These are phyloP conservation scores for Mimosa pudica DNA, from an alignment of 306 rosid genomes.

Conservation along the genomic window DNA sequence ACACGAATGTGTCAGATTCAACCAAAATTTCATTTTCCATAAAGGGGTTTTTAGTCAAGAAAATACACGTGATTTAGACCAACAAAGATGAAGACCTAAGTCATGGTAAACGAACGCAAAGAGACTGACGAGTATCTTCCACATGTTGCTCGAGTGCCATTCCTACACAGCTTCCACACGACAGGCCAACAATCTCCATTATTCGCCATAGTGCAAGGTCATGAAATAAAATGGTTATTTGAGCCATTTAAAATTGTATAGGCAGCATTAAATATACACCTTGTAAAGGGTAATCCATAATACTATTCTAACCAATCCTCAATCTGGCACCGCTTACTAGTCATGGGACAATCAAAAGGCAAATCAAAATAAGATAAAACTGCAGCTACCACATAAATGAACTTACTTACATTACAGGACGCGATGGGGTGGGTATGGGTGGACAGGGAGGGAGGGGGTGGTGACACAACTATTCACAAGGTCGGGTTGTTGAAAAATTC, in stretches of 20 bases:
- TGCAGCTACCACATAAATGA: conserved; percentile 33
- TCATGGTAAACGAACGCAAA: background rate
- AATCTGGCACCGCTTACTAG: background rate
- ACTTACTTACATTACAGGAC: conserved; percentile 50
- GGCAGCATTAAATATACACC: background rate
- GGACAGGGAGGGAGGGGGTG: background rate
- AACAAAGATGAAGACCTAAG: background rate
- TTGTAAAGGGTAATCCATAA: conserved; percentile 6
- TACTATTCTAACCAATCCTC: conserved; percentile 28
- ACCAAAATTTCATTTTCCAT: background rate
- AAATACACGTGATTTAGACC: background rate
- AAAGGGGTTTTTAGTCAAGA: background rate
- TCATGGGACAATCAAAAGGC: conserved; percentile 17
- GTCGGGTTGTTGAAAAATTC: conserved; percentile 35
- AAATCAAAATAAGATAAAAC: conserved; percentile 25
- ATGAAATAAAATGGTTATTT: background rate
- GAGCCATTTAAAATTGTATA: background rate
- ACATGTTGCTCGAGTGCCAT: background rate
- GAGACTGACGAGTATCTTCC: background rate
- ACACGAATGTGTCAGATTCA: background rate
- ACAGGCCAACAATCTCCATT: background rate
- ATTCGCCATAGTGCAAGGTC: background rate
- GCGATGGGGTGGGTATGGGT: background rate
- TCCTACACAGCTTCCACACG: background rate
- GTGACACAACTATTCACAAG: conserved; percentile 44